A percentile compares a stretch with the other conserved stretches of the same genome.
Conservation (phyloP, 768 basidiomycete species). For the Omphalotus guepiniiformis region DNA sequence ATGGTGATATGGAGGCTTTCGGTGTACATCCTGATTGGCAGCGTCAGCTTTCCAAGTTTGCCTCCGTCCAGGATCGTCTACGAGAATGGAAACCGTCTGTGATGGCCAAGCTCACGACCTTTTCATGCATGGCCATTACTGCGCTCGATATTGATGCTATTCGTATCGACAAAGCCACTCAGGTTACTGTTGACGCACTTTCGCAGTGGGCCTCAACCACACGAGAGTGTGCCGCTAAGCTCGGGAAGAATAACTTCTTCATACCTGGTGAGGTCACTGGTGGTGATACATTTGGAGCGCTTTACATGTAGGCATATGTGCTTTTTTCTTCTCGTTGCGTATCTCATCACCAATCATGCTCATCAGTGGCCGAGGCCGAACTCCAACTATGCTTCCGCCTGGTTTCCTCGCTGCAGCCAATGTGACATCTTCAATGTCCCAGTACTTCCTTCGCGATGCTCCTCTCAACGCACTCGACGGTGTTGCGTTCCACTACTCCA, state of each 20-base stretch:
- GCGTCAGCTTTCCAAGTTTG: slow-evolving; percentile 24
- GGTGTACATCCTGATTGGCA: slow-evolving; percentile 62
- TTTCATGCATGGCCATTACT: slow-evolving; percentile 83
- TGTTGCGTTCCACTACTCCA: slow-evolving; percentile 92
- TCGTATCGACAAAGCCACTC: slow-evolving; percentile 93
- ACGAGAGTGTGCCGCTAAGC: slow-evolving; percentile 62
- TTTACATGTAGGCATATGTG: slow-evolving; percentile 80
- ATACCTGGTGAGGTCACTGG: slow-evolving; percentile 94
- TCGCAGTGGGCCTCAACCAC: slow-evolving; percentile 72
- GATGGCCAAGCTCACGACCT: slow-evolving; percentile 70
- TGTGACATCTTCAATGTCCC: slow-evolving; percentile 50
- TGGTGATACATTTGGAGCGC: slow-evolving; percentile 83
- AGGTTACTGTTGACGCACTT: slow-evolving; percentile 81
- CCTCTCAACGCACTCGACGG: slow-evolving; percentile 63
- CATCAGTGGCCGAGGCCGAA: slow-evolving; percentile 82
- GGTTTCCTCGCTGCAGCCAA: slow-evolving; percentile 70
- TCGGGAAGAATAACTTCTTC: slow-evolving; percentile 85
- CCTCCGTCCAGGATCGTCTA: slow-evolving; percentile 93
- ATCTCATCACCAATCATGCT: background rate
- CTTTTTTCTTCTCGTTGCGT: background rate
- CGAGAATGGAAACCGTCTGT: slow-evolving; percentile 86
- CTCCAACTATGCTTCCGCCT: slow-evolving; percentile 62
- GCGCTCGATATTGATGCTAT: slow-evolving; percentile 92
- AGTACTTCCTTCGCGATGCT: slow-evolving; percentile 79
- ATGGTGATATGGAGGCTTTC: slow-evolving; percentile 95